Base-by-base conservation (phyloP, 2,329 filamentous ascomycete species). In the Coniochaeta sp. region DNA sequence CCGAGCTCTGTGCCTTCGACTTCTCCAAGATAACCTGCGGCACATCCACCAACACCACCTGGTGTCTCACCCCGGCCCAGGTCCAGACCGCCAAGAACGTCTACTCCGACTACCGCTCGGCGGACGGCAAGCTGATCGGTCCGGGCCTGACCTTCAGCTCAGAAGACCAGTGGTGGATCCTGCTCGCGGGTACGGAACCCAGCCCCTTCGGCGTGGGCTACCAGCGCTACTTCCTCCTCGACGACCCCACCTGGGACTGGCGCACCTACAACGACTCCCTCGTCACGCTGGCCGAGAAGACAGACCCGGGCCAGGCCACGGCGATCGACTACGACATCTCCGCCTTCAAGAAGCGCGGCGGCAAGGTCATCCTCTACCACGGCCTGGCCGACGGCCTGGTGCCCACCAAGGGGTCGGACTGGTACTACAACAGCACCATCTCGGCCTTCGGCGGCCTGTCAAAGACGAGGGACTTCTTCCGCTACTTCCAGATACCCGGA, bases 401-500 rank as follows among this genome's bases (percentile, higher is more conserved):
- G 22, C 65, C 70, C 8, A 66, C 72, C 1, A 63, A 67, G 14
- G 68, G 68, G 1, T 71, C 72, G 8, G 63, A 68, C 14, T 61
- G 70, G 31, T 77, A 74, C 63, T 73, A 72, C 56, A 44, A 58
- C n/a, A n/a, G 6, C 56, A 44, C 56, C 24, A 59, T 58, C 70
- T 36, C 66, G 65, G 17, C 72, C 73, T 14, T 44, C 12, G 0
- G 61, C 2, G n/a, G 60, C 38, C 12, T 58, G 44, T 61, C 6
- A 61, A 62, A 14, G 62, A 64, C 9, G 44, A 77, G 75, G 1
- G 76, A 79, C 17, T 81, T 81, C 66, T 85, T 81, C 68, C 67
- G 74, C 1, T 73, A 81, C 64, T 83, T 83, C 67, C 67, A 72
- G 4, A 74, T 83, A 6, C 79, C 80, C 1, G 81, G 81, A 1